Base-by-base conservation (phyloP, 495 filamentous ascomycete genomes). In the Emericellopsis terricola region DNA sequence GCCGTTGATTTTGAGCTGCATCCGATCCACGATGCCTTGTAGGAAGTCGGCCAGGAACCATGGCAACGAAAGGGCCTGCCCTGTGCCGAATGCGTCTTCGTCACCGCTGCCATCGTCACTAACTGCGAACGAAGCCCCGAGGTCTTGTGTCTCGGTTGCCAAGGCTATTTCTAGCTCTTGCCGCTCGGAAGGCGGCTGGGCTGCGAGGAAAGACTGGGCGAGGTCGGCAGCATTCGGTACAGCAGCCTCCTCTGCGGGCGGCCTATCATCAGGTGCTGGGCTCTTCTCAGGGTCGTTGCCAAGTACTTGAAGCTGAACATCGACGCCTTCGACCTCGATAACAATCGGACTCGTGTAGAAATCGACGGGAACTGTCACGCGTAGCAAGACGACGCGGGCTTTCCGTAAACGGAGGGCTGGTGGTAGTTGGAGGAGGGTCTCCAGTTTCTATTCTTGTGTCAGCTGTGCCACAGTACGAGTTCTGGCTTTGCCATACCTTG, bases 141-240 rank as follows among this genome's bases (percentile, higher is more conserved):
- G 45, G 19, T 78, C 73, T 31, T 75, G 70, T 4, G 73, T 74
- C 38, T 80, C 65, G 4, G 68, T 64, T 16, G 72, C 61, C 13
- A 94, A 60, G 4, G 78, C 81, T 34, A 79, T 73, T 52, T 89
- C 70, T 19, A 96, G 57, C 50, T 83, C 69, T 21, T 67, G 68
- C 42, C 73, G 78, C 46, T 89, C 80, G 36, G 78, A 69, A 8
- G 48, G 48, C 28, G 84, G 79, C 42, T 94, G 81, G 1, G 81
- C 69, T 41, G 83, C 68, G 10, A 96, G 61, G 53, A 94, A 94
- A 0, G 81, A 91, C 50, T 84, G 66, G 3, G 87, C 87, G 19
- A 96, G 64, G 38, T 87, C 77, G 40, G 76, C 67, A n/a, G 82
- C 71, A 11, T 78, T 82, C 3, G 82, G 81, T 8, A 92, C 54